Evolutionary conservation across 345 rosid genomes (phyloP).

Genomic region (Conringia planisiliqua): DNA sequence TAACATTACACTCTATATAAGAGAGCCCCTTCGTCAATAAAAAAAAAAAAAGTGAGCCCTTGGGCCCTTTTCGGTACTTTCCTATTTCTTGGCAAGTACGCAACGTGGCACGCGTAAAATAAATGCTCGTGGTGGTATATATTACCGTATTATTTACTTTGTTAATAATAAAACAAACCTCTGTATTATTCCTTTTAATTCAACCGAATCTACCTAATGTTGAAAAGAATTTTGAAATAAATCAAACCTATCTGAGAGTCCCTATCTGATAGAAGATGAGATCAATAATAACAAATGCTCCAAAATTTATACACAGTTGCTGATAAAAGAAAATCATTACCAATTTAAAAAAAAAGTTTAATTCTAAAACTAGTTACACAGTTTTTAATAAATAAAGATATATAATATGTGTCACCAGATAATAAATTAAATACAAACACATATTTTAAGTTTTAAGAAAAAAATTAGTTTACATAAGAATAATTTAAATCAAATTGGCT

Average conservation of each 20-base stretch:
- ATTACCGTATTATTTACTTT: not conserved
- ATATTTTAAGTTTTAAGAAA: not conserved
- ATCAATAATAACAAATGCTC: not conserved
- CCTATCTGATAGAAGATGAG: not conserved
- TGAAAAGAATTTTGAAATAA: no score
- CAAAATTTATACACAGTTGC: not conserved
- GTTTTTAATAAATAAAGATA: not conserved
- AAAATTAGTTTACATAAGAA: not conserved
- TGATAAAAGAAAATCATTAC: not conserved
- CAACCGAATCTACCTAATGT: not conserved
- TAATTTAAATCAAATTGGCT: not conserved
- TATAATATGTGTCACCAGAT: not conserved
- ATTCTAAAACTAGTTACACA: not conserved
- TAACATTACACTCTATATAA: not conserved
- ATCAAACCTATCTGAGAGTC: no score
- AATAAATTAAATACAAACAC: not conserved
- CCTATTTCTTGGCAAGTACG: slow-evolving; percentile 1
- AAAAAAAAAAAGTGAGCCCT: no score
- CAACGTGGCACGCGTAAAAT: slow-evolving; percentile 25
- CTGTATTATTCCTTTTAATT: not conserved
- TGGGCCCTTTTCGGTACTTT: not conserved
- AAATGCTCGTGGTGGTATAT: not conserved
- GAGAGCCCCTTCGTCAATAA: no score
- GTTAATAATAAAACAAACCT: not conserved
- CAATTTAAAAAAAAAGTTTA: no score